phyloP scores from a whole-genome alignment of 495 filamentous ascomycete genomes.

The Hypoxylon subgilvum region DNA sequence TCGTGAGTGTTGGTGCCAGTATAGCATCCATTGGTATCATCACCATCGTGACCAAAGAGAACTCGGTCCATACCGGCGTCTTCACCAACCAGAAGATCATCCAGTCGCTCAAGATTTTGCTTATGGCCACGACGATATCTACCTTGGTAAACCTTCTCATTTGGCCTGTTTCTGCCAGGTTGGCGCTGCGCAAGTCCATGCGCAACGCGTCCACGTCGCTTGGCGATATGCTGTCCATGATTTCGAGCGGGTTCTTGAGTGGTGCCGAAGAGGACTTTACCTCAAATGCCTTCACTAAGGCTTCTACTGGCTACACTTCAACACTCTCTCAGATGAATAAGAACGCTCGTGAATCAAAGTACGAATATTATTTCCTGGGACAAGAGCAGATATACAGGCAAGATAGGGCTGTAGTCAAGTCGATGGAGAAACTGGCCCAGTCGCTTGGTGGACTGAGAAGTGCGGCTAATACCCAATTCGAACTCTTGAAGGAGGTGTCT shows the following conservation, averaged over 20 bases:
- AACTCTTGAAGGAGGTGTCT: slow-evolving; percentile 70
- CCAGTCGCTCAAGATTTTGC: slow-evolving; percentile 88
- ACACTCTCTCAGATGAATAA: slow-evolving; percentile 76
- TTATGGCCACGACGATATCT: slow-evolving; percentile 80
- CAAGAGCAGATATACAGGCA: slow-evolving; percentile 81
- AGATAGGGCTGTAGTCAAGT: slow-evolving; percentile 79
- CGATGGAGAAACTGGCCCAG: slow-evolving; percentile 84
- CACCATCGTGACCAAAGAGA: slow-evolving; percentile 91
- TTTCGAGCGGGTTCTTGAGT: slow-evolving; percentile 83
- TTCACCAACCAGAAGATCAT: slow-evolving; percentile 82
- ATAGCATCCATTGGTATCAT: slow-evolving; percentile 90
- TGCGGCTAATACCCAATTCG: slow-evolving; percentile 87
- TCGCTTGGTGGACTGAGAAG: slow-evolving; percentile 90
- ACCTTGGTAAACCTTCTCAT: slow-evolving; percentile 78
- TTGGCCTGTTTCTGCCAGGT: slow-evolving; percentile 81
- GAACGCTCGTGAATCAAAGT: slow-evolving; percentile 84
- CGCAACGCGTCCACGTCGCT: slow-evolving; percentile 76
- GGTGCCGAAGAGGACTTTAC: slow-evolving; percentile 81
- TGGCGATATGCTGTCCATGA: slow-evolving; percentile 79
- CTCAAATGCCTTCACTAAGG: slow-evolving; percentile 65
- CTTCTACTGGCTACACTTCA: slow-evolving; percentile 69
- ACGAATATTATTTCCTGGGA: slow-evolving; percentile 85
- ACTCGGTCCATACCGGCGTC: slow-evolving; percentile 76
- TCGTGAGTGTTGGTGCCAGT: slow-evolving; percentile 91
- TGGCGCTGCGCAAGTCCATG: slow-evolving; percentile 75